Base-by-base conservation (phyloP, 345 rosid species). In the Pseudoturritis turrita region DNA sequence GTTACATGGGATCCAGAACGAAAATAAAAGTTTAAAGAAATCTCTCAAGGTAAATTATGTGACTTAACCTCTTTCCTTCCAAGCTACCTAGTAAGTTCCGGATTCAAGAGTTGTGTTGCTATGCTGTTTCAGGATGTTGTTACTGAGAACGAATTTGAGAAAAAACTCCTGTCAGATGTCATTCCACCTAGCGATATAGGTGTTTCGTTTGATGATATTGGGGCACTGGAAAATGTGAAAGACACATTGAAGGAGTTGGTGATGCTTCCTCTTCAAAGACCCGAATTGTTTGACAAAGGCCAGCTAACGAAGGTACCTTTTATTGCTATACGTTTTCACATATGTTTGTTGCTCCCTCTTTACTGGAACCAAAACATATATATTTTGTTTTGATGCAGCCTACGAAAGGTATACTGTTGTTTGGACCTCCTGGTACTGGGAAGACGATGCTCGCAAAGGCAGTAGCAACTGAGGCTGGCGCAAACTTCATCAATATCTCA, bases 361-460 rank as follows among this genome's bases (percentile, higher is more conserved):
- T 25, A 40, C 28, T 65, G 25, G 22, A 61, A 9, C 55, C 22
- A 28, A 55, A n/a, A 51, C 47, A 22, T 56, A 28, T 56, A 44
- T 35, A 21, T 61, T 53, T 3, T 73, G 31, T 56, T 25, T 56
- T 51, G 31, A 28, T 43, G 60, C 87, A 96, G 99, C 99, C 99
- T 57, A 92, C 98, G 57, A 96, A 96, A 77, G 99, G 99, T 65
- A 96, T 96, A 57, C 77, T 96, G 77, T 84, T 96, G 46, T 96
- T 96, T 81, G 99, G 99, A 72, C 99, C 99, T 61, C 99, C 99
- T 80, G 99, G 99, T 67, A 96, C 99, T 36, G 99, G 99, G 17
- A 96, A 96, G 83, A 96, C 99, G 50, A 96, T 96, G 99, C 87
- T 96, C 56, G 99, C 99, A 8, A 96, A 96, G 80, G 99, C 99